Percentiles rank a stretch among this genome's conserved stretches.
phyloP scores from a whole-genome alignment of 306 rosid species.

The Citrullus mucosospermus region DNA sequence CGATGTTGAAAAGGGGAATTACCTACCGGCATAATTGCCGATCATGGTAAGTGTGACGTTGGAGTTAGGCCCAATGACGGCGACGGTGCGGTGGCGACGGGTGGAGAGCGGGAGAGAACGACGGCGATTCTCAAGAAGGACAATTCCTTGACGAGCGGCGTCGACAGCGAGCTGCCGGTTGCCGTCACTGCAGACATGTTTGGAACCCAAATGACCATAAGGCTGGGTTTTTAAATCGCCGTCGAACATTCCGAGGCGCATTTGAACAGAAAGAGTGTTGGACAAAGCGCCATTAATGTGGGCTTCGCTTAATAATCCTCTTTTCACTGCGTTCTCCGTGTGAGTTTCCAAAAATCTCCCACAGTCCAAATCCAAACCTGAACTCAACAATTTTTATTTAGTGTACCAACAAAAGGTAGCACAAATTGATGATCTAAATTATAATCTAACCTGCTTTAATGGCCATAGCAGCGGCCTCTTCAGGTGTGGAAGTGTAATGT shows the following conservation, averaged over 20 bases:
- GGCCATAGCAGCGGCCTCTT: constrained; percentile 80
- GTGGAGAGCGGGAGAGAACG: constrained; percentile 50
- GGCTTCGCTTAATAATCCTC: constrained; percentile 39
- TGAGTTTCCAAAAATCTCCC: constrained; percentile 61
- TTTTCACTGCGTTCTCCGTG: constrained; percentile 48
- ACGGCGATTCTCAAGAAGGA: constrained; percentile 59
- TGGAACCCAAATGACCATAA: constrained; percentile 54
- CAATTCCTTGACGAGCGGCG: constrained; percentile 72
- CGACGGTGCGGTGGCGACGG: constrained; percentile 37
- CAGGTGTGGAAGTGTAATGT: constrained; percentile 69
- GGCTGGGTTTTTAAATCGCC: constrained; percentile 40
- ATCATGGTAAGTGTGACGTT: constrained; percentile 53
- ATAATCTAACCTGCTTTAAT: constrained; percentile 52
- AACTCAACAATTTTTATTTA: no score
- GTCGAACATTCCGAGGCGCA: constrained; percentile 90
- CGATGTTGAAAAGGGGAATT: not conserved
- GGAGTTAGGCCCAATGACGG: constrained; percentile 83
- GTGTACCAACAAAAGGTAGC: no score
- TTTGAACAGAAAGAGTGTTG: constrained; percentile 60
- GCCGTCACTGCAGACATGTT: constrained; percentile 53
- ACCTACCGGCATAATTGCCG: constrained; percentile 62
- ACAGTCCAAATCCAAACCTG: constrained; percentile 82
- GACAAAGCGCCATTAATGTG: constrained; percentile 44
- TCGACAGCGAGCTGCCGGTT: constrained; percentile 59
- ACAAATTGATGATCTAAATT: not conserved